Percentiles rank a stretch among this genome's conserved stretches.
Conservation (phyloP, 306 rosid species). For the Fragaria ananassa region DNA sequence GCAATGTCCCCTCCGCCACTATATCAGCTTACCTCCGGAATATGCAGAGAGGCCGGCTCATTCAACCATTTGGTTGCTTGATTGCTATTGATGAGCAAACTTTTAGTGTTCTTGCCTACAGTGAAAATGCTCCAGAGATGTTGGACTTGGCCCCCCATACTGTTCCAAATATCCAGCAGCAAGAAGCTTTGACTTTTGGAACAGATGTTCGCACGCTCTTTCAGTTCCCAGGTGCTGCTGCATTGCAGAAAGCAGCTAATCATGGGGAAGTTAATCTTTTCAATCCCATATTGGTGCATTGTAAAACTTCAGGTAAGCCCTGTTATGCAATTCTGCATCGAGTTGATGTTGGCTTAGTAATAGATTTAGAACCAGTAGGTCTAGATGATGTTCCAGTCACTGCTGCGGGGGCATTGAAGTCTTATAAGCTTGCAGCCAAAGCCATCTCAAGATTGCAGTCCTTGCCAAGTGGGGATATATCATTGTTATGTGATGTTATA, state of each 20-base stretch:
- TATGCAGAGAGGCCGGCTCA: constrained; percentile 40
- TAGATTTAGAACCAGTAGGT: constrained; percentile 45
- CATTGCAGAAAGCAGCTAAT: constrained; percentile 39
- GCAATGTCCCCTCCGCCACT: constrained; percentile 34
- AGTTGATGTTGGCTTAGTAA: constrained; percentile 36
- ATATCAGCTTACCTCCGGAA: constrained; percentile 40
- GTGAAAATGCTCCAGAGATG: constrained; percentile 46
- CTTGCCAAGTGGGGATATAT: constrained; percentile 37
- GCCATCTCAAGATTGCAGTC: constrained; percentile 46
- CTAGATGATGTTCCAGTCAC: constrained; percentile 42
- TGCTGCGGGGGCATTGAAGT: constrained; percentile 46
- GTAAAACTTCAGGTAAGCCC: constrained; percentile 43
- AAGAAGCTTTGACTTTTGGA: constrained; percentile 41
- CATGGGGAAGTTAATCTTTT: constrained; percentile 41
- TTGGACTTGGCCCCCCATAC: constrained; percentile 49
- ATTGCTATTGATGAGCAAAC: constrained; percentile 36
- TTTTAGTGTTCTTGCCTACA: constrained; percentile 38
- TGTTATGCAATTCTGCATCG: constrained; percentile 47
- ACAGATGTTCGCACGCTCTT: constrained; percentile 38
- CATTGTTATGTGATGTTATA: constrained; percentile 35
- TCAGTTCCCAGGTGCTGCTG: constrained; percentile 38
- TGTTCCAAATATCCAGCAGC: constrained; percentile 41
- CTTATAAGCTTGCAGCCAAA: constrained; percentile 52
- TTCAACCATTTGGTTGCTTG: constrained; percentile 48
- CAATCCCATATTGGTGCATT: constrained; percentile 41